A percentile compares a stretch with the other conserved stretches of the same genome.
Evolutionary conservation across 768 basidiomycete genomes (phyloP).

Genomic region (Suillus decipiens): DNA sequence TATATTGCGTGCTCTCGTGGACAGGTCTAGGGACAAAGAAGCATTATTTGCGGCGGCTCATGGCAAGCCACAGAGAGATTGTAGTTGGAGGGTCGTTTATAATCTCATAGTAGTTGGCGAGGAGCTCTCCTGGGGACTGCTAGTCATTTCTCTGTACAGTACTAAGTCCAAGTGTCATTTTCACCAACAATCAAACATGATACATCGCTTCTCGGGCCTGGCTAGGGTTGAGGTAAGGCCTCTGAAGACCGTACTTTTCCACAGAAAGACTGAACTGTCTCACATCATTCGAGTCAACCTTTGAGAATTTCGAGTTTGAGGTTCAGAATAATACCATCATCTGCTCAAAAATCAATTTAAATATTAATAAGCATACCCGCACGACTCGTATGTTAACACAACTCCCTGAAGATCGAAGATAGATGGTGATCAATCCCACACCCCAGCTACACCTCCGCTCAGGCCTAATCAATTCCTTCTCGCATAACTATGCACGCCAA

Average conservation of each 20-base stretch:
- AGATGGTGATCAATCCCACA: slow-evolving; percentile 11
- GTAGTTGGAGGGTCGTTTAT: not conserved
- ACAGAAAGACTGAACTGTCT: no score
- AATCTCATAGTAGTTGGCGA: no score
- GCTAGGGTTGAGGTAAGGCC: no score
- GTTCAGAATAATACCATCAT: not conserved
- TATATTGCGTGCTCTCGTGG: slow-evolving; percentile 52
- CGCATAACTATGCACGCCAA: no score
- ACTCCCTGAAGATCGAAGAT: not conserved
- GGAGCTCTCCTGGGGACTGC: no score
- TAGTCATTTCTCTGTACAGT: no score
- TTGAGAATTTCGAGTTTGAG: not conserved
- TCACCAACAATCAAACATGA: no score
- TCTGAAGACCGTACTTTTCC: no score
- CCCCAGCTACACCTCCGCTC: slow-evolving; percentile 30
- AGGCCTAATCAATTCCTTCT: slow-evolving; percentile 60
- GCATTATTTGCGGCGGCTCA: slow-evolving; percentile 43
- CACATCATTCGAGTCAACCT: not conserved
- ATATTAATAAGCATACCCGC: not conserved
- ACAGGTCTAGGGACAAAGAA: slow-evolving; percentile 56
- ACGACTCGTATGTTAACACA: not conserved
- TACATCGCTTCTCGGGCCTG: no score
- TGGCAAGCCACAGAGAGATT: not conserved
- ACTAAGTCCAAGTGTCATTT: no score
- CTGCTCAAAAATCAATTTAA: not conserved